phyloP scores from a whole-genome alignment of 163 green algal species.

The Smithsoniella earleae region DNA sequence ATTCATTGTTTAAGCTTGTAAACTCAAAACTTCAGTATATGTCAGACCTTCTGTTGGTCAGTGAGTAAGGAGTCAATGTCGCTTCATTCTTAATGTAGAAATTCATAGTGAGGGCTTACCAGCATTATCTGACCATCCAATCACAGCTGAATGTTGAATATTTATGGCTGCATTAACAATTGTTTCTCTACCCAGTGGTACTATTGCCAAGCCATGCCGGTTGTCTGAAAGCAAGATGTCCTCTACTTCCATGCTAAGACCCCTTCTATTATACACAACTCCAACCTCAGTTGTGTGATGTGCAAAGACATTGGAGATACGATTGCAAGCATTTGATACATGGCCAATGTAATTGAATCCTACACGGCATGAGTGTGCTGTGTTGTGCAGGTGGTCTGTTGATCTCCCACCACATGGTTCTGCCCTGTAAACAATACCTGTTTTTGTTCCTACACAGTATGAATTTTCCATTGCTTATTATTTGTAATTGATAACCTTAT shows the following conservation, averaged over 20 bases:
- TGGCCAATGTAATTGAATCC: not conserved
- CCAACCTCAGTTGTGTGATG: conserved; percentile 31
- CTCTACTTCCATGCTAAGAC: conserved; percentile 14
- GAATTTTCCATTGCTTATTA: not conserved
- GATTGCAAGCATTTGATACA: not conserved
- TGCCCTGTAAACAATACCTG: not conserved
- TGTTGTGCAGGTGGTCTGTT: too few species aligned
- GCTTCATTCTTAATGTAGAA: too few species aligned
- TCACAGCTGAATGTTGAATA: not conserved
- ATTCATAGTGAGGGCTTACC: too few species aligned
- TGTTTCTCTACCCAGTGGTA: not conserved
- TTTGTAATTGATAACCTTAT: too few species aligned
- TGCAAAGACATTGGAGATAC: conserved; percentile 2
- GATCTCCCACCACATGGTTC: not conserved
- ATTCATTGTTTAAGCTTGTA: too few species aligned
- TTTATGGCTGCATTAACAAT: not conserved
- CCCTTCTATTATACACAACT: not conserved
- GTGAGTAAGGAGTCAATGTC: too few species aligned
- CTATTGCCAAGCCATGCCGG: not conserved
- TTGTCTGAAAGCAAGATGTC: conserved; percentile 34
- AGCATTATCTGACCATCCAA: not conserved
- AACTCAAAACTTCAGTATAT: too few species aligned
- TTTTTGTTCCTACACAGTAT: not conserved
- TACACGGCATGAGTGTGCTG: conserved; percentile 19
- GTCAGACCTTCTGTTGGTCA: too few species aligned